Evolutionary conservation across 768 basidiomycete genomes (phyloP).

Genomic region (Erythrobasidium yunnanense): DNA sequence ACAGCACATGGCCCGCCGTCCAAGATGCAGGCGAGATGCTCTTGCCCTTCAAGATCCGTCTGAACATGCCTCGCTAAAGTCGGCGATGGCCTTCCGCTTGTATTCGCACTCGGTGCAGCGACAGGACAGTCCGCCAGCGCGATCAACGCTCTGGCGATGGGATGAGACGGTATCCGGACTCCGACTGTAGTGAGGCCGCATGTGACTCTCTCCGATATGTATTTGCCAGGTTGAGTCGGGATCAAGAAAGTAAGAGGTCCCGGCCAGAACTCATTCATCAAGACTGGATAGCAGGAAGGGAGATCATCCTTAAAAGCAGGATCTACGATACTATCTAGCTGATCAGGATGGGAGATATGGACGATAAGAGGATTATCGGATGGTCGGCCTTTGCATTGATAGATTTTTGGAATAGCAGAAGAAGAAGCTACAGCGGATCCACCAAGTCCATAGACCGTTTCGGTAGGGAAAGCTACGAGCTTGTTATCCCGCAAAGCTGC

Average conservation of each 20-base stretch:
- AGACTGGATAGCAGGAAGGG: conserved; percentile 55
- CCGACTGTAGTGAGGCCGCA: conserved; percentile 64
- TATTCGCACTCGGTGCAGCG: conserved; percentile 90
- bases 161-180: conserved; percentile 87
- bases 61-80: conserved; percentile 76
- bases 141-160: conserved; percentile 81
- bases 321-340: conserved; percentile 70
- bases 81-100: conserved; percentile 85
- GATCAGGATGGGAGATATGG: conserved; percentile 72
- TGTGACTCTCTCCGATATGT: conserved; percentile 62
- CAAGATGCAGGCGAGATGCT: conserved; percentile 54
- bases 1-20: conserved; percentile 87
- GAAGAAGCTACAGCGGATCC: conserved; percentile 57
- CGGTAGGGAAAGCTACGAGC: conserved; percentile 80
- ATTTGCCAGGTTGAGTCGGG: conserved; percentile 44
- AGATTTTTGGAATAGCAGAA: conserved; percentile 61
- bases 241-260: conserved; percentile 87
- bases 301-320: conserved; percentile 47
- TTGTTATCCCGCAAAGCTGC: background rate
- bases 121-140: conserved; percentile 61
- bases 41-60: conserved; percentile 56
- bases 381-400: conserved; percentile 78
- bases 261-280: conserved; percentile 87
- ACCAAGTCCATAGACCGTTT: conserved; percentile 97
- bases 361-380: conserved; percentile 95